Conservation (phyloP, 208 protist species). For the Balamuthia mandrillaris region DNA sequence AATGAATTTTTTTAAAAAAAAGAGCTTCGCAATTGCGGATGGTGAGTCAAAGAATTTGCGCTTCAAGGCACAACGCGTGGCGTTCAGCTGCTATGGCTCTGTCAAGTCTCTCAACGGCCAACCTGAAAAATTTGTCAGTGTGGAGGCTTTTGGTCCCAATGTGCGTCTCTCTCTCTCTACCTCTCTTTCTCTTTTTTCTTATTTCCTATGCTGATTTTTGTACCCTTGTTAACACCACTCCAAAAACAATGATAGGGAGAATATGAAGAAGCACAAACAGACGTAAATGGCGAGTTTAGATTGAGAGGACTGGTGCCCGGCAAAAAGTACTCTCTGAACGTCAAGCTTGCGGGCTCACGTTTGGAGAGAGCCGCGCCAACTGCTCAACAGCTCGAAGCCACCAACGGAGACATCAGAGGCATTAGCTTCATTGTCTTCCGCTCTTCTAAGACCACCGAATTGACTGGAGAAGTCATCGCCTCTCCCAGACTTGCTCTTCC, state of each 20-base stretch:
- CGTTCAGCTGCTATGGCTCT: slow-evolving; percentile 12
- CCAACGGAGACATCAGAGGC: background rate
- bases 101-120: slow-evolving; percentile 22
- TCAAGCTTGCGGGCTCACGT: background rate
- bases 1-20: background rate
- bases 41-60: background rate
- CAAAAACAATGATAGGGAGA: no score
- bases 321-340: background rate
- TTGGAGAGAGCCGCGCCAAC: slow-evolving; percentile 6
- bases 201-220: background rate
- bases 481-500: background rate
- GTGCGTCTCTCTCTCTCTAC: background rate
- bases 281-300: slow-evolving; percentile 10
- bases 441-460: background rate
- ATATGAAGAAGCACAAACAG: background rate
- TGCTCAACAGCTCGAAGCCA: background rate
- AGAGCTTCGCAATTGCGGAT: slow-evolving; percentile 22
- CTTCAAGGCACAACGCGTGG: background rate
- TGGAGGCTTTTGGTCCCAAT: slow-evolving; percentile 8
- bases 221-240: background rate
- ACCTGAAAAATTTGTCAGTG: slow-evolving; percentile 20
- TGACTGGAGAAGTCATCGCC: slow-evolving; percentile 26
- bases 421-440: slow-evolving; percentile 26
- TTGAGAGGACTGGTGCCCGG: slow-evolving; percentile 19
- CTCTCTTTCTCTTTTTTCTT: background rate